A percentile compares a stretch with the other conserved stretches of the same genome.
phyloP scores from a whole-genome alignment of 805 yeast genomes.

The Lachancea dasiensis region DNA sequence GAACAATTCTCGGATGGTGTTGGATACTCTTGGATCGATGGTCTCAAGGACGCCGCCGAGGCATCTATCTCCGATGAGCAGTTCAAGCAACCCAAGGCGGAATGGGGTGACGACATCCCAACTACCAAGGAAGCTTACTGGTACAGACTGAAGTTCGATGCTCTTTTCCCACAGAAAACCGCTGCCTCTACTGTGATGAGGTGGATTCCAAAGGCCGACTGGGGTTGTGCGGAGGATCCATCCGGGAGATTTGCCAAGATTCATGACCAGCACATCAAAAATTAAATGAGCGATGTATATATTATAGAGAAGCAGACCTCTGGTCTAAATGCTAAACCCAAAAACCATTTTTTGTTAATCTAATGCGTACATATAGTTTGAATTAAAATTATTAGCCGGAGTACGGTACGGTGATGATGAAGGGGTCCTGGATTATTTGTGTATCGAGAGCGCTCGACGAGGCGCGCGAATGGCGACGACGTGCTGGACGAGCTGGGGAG shows the following conservation, averaged over 20 bases:
- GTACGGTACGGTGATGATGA: not conserved
- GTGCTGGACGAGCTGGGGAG: too few relatives aligned
- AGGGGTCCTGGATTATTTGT: not conserved
- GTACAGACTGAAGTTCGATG: constrained; percentile 96
- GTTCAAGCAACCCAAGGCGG: constrained; percentile 82
- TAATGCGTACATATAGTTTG: not conserved
- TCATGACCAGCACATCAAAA: constrained; percentile 64
- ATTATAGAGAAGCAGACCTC: not conserved
- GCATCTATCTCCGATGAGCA: constrained; percentile 81
- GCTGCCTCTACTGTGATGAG: constrained; percentile 97
- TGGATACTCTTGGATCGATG: constrained; percentile 99
- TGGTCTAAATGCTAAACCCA: too few relatives aligned
- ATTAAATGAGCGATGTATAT: constrained; percentile 7
- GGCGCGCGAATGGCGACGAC: too few relatives aligned
- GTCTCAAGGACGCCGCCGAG: constrained; percentile 93
- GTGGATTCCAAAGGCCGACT: constrained; percentile 99
- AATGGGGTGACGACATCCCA: constrained; percentile 95
- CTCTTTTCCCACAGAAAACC: constrained; percentile 81
- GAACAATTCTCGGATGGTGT: constrained; percentile 99
- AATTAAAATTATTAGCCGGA: not conserved
- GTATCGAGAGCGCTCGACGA: not conserved
- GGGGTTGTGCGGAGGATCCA: constrained; percentile 99
- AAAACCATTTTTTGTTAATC: too few relatives aligned
- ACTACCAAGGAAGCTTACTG: constrained; percentile 98
- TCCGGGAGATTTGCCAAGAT: constrained; percentile 94